Base-by-base conservation (phyloP, 208 protist species). In the Herpetomonas tarakana region DNA sequence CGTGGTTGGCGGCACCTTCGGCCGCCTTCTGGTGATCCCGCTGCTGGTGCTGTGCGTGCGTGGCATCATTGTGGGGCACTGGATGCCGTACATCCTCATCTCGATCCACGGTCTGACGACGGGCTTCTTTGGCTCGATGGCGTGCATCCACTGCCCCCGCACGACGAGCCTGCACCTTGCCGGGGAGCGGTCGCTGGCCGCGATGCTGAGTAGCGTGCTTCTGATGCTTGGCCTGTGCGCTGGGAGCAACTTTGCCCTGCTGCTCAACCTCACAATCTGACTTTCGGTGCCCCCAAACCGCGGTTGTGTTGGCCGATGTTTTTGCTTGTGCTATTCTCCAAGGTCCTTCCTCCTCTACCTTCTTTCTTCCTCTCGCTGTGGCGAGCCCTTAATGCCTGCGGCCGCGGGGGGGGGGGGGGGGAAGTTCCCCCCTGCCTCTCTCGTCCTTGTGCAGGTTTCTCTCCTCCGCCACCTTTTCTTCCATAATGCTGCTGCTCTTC, bases 61-160 rank as follows among this genome's bases (percentile, higher is more conserved):
- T 28, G 52, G 64, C 41, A 65, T 71, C 54, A 88, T 93, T 52
- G 24, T 35, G 22, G 71, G 76, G 24, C 38, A 58, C 18, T 57
- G 62, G 21, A 18, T 87, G 26, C 75, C 83, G n/a, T 83, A 81
- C 62, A 57, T 91, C 27, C 58, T 91, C 31, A 78, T 74, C 25
- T 24, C 74, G 21, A 21, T 86, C 27, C 45, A 79, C 24, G 71
- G 79, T 31, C 38, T 92, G 26, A 80, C 83, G n/a, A 92, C 88
- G 65, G 90, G 90, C 28, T 96, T 86, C 71, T 81, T 83, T 55
- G 82, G 76, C 24, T 70, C 70, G 27, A 81, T 91, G 76, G 51
- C 75, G 6, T 77, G 81, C 73, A 86, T 96, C 56, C 68, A 84
- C 60, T 76, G 72, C 49, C 68, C 85, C 16, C 60, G 68, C 29